Base-by-base conservation (phyloP, 2,329 filamentous ascomycete species). In the Coniochaeta sp. region DNA sequence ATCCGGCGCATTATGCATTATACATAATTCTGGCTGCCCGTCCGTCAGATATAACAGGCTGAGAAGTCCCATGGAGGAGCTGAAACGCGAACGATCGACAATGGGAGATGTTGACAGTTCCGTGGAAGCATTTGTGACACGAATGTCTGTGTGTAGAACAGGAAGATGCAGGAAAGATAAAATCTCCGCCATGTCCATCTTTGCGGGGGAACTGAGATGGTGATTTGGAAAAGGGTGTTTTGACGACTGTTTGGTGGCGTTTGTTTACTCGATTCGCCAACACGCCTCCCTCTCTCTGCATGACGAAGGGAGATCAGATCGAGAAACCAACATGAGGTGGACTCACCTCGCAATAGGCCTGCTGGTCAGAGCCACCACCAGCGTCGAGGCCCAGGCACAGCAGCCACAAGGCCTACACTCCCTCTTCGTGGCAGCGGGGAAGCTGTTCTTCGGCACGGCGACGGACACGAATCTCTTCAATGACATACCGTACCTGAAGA, bases 371-470 rank as follows among this genome's bases (percentile, higher is more conserved):
- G 50, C 53, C 24, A 30, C 47, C 50, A 31, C 9, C n/a, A 33
- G 27, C 26, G 49, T 50, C 28, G 32, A 35, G 31, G 32, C 46
- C 31, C 45, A 47, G 14, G 24, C 28, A 12, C 50, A n/a, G n/a
- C n/a, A 51, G 14, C 26, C 27, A 26, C 38, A 57, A 28, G 67
- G 69, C 26, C 67, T 78, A 14, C 69, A 75, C 57, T 61, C 67
- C 20, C 65, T 77, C 9, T 74, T 77, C 8, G 67, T 73, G 28
- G 68, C 70, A 46, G 71, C 74, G 13, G 77, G 76, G 10, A 67
- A 75, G 53, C 59, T 71, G 30, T 83, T 79, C 63, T 82, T 82
- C 50, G 79, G 80, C 51, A 78, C 78, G 3, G 80, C 81, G 1
- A 79, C 77, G 16, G 80, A 84, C 60, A 59, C 57, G 71, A 55